Evolutionary conservation across 1,284 basidiomycete genomes (phyloP).

Genomic region (Cryptococcus sp.): DNA sequence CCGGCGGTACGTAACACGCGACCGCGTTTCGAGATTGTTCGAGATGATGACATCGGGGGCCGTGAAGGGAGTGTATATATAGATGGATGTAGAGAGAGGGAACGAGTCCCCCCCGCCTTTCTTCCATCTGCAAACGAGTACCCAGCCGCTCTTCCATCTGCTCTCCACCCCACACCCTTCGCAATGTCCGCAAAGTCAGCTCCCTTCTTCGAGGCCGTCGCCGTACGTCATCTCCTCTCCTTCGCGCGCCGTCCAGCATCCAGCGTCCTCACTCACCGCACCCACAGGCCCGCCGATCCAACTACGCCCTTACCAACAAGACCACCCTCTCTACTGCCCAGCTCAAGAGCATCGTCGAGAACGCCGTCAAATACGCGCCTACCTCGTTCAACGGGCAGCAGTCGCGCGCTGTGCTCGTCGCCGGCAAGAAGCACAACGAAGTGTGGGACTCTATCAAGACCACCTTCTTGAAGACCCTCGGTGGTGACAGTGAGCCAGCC

Average conservation of each 20-base stretch:
- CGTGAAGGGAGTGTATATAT: not conserved
- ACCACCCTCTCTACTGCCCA: slow-evolving; percentile 46
- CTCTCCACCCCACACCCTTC: not conserved
- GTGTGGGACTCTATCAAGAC: slow-evolving; percentile 50
- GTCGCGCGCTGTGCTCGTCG: slow-evolving; percentile 51
- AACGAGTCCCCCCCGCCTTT: not conserved
- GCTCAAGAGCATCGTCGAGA: slow-evolving; percentile 49
- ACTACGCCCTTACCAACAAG: slow-evolving; percentile 50
- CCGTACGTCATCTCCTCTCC: slow-evolving; percentile 25
- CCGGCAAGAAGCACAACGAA: slow-evolving; percentile 49
- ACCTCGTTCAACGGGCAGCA: slow-evolving; percentile 53
- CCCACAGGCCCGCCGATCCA: slow-evolving; percentile 47
- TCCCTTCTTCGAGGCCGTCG: slow-evolving; percentile 40
- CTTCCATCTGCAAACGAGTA: not conserved
- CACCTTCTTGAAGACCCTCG: slow-evolving; percentile 26
- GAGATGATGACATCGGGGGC: not conserved
- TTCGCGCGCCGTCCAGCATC: not conserved
- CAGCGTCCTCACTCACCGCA: not conserved
- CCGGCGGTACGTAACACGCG: no score
- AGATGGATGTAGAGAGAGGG: not conserved
- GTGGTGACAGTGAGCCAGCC: slow-evolving; percentile 25
- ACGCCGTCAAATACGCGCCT: slow-evolving; percentile 51
- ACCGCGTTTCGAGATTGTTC: no score
- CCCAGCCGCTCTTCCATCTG: not conserved
- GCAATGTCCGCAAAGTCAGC: slow-evolving; percentile 17